phyloP scores from a whole-genome alignment of 495 filamentous ascomycete species.

The Cercophora newfieldiana region DNA sequence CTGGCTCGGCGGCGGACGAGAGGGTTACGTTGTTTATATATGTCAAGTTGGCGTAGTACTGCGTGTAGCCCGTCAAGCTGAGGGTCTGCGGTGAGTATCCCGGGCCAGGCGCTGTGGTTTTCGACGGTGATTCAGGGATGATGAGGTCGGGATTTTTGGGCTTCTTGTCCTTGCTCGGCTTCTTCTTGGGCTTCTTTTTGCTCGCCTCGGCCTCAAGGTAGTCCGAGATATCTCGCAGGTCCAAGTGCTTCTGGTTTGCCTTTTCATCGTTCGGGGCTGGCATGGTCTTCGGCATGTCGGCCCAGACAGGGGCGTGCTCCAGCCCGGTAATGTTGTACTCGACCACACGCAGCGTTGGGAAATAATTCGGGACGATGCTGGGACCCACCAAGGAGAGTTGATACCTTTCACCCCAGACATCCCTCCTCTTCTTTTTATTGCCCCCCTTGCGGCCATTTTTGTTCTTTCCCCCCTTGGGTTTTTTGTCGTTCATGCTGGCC shows the following conservation, averaged over 20 bases:
- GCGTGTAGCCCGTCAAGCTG: conserved; percentile 73
- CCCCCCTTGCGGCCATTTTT: conserved; percentile 43
- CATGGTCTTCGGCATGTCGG: conserved; percentile 27
- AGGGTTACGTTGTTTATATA: conserved; percentile 64
- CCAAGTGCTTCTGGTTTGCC: conserved; percentile 24
- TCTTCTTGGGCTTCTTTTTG: conserved; percentile 55
- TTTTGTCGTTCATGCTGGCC: conserved; percentile 37
- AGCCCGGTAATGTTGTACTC: conserved; percentile 93
- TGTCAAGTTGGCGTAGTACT: conserved; percentile 93
- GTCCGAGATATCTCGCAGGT: conserved; percentile 20
- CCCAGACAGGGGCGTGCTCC: conserved; percentile 53
- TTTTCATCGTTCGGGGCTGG: not conserved
- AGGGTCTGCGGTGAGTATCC: conserved; percentile 88
- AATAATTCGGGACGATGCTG: conserved; percentile 91
- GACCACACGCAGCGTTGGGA: conserved; percentile 79
- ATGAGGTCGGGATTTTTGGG: conserved; percentile 61
- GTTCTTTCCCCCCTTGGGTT: conserved; percentile 30
- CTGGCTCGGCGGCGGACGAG: conserved; percentile 13
- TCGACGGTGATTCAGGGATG: conserved; percentile 71
- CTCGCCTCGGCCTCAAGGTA: conserved; percentile 3
- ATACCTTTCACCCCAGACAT: conserved; percentile 77
- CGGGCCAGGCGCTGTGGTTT: conserved; percentile 75
- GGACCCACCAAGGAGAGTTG: conserved; percentile 75
- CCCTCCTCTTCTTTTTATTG: conserved; percentile 47
- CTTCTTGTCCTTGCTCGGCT: conserved; percentile 52